phyloP scores from a whole-genome alignment of 2,329 filamentous ascomycete species.

The Fusarium irregulare region DNA sequence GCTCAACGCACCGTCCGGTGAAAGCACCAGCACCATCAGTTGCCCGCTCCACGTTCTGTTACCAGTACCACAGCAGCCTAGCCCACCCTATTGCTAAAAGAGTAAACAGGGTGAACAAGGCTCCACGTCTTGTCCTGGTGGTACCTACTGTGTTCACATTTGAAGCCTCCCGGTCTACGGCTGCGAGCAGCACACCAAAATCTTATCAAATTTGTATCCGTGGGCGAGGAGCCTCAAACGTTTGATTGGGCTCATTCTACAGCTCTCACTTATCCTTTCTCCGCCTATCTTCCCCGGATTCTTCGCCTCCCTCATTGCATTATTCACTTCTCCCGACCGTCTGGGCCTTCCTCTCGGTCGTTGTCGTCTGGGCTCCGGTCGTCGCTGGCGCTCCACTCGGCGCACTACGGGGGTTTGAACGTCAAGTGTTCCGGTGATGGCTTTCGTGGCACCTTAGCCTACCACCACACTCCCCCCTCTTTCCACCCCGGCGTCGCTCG shows the following conservation, averaged over 20 bases:
- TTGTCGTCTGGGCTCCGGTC: constrained; percentile 37
- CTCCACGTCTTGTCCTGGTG: constrained; percentile 33
- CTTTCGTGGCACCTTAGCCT: constrained; percentile 52
- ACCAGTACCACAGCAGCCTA: constrained; percentile 43
- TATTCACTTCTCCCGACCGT: constrained; percentile 37
- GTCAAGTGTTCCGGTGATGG: constrained; percentile 48
- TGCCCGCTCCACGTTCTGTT: constrained; percentile 29
- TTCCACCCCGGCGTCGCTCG: constrained; percentile 48
- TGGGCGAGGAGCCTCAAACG: constrained; percentile 30
- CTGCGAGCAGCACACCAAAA: constrained; percentile 41
- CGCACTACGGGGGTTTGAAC: constrained; percentile 45
- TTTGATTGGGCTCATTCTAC: constrained; percentile 35
- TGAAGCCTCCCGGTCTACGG: constrained; percentile 32
- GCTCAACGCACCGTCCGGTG: constrained; percentile 38
- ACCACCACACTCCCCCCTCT: constrained; percentile 48
- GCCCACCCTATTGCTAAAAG: constrained; percentile 31
- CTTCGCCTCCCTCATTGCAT: constrained; percentile 37
- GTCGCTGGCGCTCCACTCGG: constrained; percentile 45
- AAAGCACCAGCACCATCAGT: constrained; percentile 26
- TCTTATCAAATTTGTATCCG: constrained; percentile 28
- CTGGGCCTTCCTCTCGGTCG: constrained; percentile 40
- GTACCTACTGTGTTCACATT: constrained; percentile 18
- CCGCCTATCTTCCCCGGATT: constrained; percentile 42
- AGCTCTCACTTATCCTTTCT: constrained; percentile 43
- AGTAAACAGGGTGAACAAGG: constrained; percentile 35